Conservation (phyloP, 768 basidiomycete genomes). For the Boletus reticuloceps region DNA sequence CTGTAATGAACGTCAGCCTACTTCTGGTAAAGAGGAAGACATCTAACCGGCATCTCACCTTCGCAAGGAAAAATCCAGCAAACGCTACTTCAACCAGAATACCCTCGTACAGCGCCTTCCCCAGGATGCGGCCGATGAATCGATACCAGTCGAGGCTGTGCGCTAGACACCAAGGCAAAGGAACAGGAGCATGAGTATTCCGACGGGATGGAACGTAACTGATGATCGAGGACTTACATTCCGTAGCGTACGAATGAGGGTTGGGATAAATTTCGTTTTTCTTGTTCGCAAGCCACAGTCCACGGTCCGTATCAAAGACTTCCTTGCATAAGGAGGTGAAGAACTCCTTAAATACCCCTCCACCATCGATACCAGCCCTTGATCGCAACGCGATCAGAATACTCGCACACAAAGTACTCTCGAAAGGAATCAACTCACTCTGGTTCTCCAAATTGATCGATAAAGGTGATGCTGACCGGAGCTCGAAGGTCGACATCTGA, state of each 20-base stretch:
- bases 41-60: slow-evolving; percentile 42
- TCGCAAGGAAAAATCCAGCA: slow-evolving; percentile 91
- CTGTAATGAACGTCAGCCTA: slow-evolving; percentile 35
- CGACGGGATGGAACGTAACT: neutral
- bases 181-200: neutral
- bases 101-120: slow-evolving; percentile 95
- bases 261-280: slow-evolving; percentile 96
- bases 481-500: slow-evolving; percentile 75
- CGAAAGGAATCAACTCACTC: slow-evolving; percentile 54
- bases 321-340: slow-evolving; percentile 91
- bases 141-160: slow-evolving; percentile 90
- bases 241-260: slow-evolving; percentile 87
- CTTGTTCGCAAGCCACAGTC: slow-evolving; percentile 87
- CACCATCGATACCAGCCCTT: slow-evolving; percentile 92
- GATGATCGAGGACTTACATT: slow-evolving; percentile 49
- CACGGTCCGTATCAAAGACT: slow-evolving; percentile 92
- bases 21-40: neutral
- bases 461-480: slow-evolving; percentile 86
- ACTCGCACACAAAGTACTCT: neutral
- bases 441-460: slow-evolving; percentile 83
- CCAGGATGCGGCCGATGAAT: slow-evolving; percentile 90
- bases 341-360: slow-evolving; percentile 98
- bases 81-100: slow-evolving; percentile 94
- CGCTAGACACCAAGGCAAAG: slow-evolving; percentile 37
- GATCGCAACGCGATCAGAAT: neutral